Conservation (phyloP, 2,329 filamentous ascomycete genomes). For the Aspergillus melleus region DNA sequence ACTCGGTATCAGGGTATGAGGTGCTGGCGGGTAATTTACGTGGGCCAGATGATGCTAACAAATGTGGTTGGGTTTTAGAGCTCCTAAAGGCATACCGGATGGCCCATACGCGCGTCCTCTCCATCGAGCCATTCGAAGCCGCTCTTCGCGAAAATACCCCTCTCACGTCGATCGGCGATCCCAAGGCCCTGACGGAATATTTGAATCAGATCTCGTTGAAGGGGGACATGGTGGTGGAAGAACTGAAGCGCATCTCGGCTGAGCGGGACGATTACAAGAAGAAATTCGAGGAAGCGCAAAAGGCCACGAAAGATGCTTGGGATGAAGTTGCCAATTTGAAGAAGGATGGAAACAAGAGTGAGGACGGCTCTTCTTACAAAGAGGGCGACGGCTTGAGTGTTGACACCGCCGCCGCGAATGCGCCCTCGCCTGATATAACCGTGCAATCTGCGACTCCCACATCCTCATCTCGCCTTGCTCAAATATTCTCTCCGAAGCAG, state of each 20-base stretch:
- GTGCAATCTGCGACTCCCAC: slow-evolving; percentile 34
- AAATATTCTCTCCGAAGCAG: slow-evolving; percentile 3
- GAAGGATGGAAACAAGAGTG: slow-evolving; percentile 34
- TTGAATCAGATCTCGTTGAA: slow-evolving; percentile 82
- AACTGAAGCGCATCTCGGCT: slow-evolving; percentile 80
- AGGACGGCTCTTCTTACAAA: slow-evolving; percentile 30
- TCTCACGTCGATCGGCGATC: slow-evolving; percentile 82
- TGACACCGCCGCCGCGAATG: slow-evolving; percentile 14
- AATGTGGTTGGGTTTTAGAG: slow-evolving; percentile 54
- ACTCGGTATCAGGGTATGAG: slow-evolving; percentile 76
- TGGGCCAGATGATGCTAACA: not conserved
- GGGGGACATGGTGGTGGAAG: slow-evolving; percentile 89
- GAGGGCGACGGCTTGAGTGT: slow-evolving; percentile 13
- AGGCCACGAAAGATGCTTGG: slow-evolving; percentile 60
- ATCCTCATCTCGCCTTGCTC: slow-evolving; percentile 11
- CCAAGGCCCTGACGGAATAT: slow-evolving; percentile 82
- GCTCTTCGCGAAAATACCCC: slow-evolving; percentile 90
- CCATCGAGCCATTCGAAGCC: slow-evolving; percentile 91
- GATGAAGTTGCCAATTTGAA: slow-evolving; percentile 64
- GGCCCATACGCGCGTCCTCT: slow-evolving; percentile 80
- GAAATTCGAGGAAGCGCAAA: slow-evolving; percentile 69
- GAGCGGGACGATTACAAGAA: slow-evolving; percentile 80
- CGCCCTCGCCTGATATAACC: slow-evolving; percentile 11
- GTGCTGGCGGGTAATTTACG: not conserved
- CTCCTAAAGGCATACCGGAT: slow-evolving; percentile 87